Evolutionary conservation across 495 filamentous ascomycete genomes (phyloP), one percentile per base, ranked within the genome.

Genomic region (Chaetomium fimeti): DNA sequence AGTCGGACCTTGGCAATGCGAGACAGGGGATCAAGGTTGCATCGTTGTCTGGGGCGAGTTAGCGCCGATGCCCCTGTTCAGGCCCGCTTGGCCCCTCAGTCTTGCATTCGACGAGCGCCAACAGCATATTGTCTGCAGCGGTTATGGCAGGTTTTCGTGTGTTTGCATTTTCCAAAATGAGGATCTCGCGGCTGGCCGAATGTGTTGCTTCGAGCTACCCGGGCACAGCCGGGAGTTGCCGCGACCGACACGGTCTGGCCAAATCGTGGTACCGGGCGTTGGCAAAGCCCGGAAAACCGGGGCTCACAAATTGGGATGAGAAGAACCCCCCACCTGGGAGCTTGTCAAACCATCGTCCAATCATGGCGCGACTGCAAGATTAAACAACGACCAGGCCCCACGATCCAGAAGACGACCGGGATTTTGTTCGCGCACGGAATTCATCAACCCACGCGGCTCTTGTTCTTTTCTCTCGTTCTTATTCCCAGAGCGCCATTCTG

Each of bases 241-340:
- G 32, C 32, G 32, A 36, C 6, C 8, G 32, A 36, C 32, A 11
- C 32, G 32, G 32, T 36, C 32, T 36, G 32, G 32, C 32, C 32
- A 36, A 36, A 25, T 22, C 20, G 20, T 9, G 6, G 20, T 11
- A 13, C 47, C 47, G 45, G 18, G n/a, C n/a, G 18, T 18, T 32
- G 13, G 15, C 28, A 24, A 57, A 52, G 60, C 56, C 24, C 57
- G 43, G 29, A 53, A 56, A 64, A 61, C 60, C 47, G 32, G 57
- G 57, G 57, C 40, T 15, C 5, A 57, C 61, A 68, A 62, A 64
- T 68, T 68, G 61, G 65, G 58, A 54, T 64, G 61, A 52, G 47
- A 28, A 61, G 48, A n/a, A n/a, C 32, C 25, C 51, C 38, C 54
- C 52, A 57, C 47, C 27, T 9, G 5, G 12, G 20, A 64, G 65